These are phyloP conservation scores for Lecanicillium sp. DNA, from an alignment of 2,329 filamentous ascomycete genomes.

Conservation along the genomic window DNA sequence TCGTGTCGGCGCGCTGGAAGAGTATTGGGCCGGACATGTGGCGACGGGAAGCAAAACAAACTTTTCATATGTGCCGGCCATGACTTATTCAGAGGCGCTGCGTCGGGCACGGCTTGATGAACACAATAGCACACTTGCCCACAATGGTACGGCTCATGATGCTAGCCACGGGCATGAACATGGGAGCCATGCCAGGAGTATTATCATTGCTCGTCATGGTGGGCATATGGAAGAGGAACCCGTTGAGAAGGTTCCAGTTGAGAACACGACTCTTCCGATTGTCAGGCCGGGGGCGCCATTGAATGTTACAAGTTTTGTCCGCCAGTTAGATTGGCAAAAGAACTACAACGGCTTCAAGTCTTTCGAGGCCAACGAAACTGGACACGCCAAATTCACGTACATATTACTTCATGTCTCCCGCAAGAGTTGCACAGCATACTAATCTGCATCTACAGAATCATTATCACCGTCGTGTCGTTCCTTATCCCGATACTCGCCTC, in stretches of 20 bases:
- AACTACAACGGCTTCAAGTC: conserved; percentile 48
- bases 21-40: conserved; percentile 26
- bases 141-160: not conserved
- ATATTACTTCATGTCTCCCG: not conserved
- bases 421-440: not conserved
- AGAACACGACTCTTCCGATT: conserved; percentile 19
- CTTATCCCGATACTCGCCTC: conserved; percentile 27
- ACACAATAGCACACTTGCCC: conserved; percentile 1
- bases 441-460: conserved; percentile 11
- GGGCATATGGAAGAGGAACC: conserved; percentile 6
- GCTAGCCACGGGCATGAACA: not conserved
- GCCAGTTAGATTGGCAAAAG: conserved; percentile 23
- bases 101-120: conserved; percentile 20
- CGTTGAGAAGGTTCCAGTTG: conserved; percentile 10
- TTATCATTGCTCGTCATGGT: conserved; percentile 14
- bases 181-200: conserved; percentile 4
- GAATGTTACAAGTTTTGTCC: conserved; percentile 28
- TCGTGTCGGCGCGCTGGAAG: conserved; percentile 16
- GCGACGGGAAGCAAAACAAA: conserved; percentile 23
- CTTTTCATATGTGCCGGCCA: conserved; percentile 19
- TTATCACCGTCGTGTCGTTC: conserved; percentile 25
- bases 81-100: conserved; percentile 25
- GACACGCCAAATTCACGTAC: conserved; percentile 22
- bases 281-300: conserved; percentile 22
- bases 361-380: conserved; percentile 40